Evolutionary conservation across 108 stramenopile species (phyloP).

Genomic region (Nitzschia sp.): DNA sequence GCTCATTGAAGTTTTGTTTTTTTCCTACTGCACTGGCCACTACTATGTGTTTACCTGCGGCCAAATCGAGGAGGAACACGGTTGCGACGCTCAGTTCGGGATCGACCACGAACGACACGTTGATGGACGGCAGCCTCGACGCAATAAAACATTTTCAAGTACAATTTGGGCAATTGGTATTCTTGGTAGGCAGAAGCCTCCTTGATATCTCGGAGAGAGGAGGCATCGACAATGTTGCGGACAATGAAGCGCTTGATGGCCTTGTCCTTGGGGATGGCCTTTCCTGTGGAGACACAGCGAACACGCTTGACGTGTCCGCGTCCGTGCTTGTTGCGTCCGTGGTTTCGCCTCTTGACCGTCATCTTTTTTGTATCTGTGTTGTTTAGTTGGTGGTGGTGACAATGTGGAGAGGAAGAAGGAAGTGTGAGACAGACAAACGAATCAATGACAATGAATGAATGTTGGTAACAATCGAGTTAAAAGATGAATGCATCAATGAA

Average conservation of each 20-base stretch:
- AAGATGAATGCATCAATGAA: too few relatives aligned
- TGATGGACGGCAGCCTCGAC: slow-evolving; percentile 99
- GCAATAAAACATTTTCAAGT: slow-evolving; percentile 99
- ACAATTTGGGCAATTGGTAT: slow-evolving; percentile 99
- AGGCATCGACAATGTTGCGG: slow-evolving; percentile 99
- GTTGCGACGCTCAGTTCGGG: slow-evolving; percentile 83
- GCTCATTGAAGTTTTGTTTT: too few relatives aligned
- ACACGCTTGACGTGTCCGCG: slow-evolving; percentile 99
- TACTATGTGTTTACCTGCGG: slow-evolving; percentile 27
- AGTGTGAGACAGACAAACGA: too few relatives aligned
- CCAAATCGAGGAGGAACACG: slow-evolving; percentile 90
- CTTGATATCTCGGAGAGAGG: slow-evolving; percentile 97
- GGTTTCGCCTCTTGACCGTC: slow-evolving; percentile 99
- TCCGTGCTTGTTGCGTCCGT: slow-evolving; percentile 99
- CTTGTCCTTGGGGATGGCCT: slow-evolving; percentile 99
- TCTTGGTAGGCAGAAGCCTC: slow-evolving; percentile 98
- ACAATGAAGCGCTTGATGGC: slow-evolving; percentile 99
- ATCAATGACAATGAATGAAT: too few relatives aligned
- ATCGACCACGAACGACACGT: slow-evolving; percentile 98
- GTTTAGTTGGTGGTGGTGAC: neutral
- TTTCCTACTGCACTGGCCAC: too few relatives aligned
- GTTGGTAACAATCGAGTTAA: too few relatives aligned
- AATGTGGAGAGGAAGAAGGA: neutral
- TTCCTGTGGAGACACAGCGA: slow-evolving; percentile 96
- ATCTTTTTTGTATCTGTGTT: slow-evolving; percentile 47